A percentile compares a stretch with the other conserved stretches of the same genome.
phyloP scores from a whole-genome alignment of 352 stramenopile species.

The Bremia lactucae region DNA sequence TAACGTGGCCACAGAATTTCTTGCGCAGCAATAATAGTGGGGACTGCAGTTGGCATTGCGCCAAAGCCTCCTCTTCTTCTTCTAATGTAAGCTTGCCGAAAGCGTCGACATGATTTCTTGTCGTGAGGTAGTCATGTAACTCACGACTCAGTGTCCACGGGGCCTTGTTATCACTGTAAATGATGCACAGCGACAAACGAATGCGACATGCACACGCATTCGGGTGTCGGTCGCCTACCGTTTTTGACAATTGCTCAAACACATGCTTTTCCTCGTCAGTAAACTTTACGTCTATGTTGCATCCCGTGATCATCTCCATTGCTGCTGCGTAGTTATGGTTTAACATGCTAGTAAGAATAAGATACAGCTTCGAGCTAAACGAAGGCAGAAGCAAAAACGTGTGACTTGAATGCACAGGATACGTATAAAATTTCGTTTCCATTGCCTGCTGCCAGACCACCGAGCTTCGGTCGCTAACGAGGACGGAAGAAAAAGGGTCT shows the following conservation, averaged over 20 bases:
- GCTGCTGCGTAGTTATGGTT: slow-evolving; percentile 90
- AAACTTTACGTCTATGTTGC: slow-evolving; percentile 93
- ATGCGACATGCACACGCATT: slow-evolving; percentile 94
- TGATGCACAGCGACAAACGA: slow-evolving; percentile 72
- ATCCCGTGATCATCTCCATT: slow-evolving; percentile 92
- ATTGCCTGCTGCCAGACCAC: slow-evolving; percentile 82
- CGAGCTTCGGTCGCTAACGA: slow-evolving; percentile 71
- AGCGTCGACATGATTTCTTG: slow-evolving; percentile 87
- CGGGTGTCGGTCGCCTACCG: slow-evolving; percentile 90
- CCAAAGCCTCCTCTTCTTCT: slow-evolving; percentile 90
- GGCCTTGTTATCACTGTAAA: slow-evolving; percentile 88
- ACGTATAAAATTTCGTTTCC: slow-evolving; percentile 93
- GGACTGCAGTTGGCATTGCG: slow-evolving; percentile 53
- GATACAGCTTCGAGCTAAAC: slow-evolving; percentile 94
- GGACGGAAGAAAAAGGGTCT: slow-evolving; percentile 70
- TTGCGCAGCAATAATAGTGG: slow-evolving; percentile 61
- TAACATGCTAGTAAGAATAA: slow-evolving; percentile 96
- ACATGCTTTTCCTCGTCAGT: slow-evolving; percentile 95
- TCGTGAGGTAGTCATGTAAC: slow-evolving; percentile 84
- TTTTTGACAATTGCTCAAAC: slow-evolving; percentile 92
- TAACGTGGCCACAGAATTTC: slow-evolving; percentile 45
- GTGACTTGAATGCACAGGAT: slow-evolving; percentile 94
- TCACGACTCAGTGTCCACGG: slow-evolving; percentile 77
- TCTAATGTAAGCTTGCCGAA: slow-evolving; percentile 88
- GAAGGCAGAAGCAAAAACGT: slow-evolving; percentile 93